Base-by-base conservation (phyloP, 2,329 filamentous ascomycete genomes). In the Hymenoscyphus scutula region DNA sequence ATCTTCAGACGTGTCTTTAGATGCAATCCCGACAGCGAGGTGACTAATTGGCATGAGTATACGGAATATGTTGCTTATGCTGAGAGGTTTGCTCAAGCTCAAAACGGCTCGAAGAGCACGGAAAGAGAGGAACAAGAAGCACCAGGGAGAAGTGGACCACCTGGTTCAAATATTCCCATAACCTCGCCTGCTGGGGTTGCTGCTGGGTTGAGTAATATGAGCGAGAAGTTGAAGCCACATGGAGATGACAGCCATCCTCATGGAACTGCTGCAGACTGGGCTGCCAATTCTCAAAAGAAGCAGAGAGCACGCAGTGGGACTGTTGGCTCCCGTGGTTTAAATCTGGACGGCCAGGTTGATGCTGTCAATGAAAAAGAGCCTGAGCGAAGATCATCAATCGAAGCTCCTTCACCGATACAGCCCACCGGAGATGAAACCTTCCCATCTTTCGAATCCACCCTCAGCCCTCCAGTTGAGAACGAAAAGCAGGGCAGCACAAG, bases 1-100 rank as follows among this genome's bases (percentile, higher is more conserved):
- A 84, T 99, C 56, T 99, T 91, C 78, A 89, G 95, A 34, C 87
- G 90, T 65, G 94, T 99, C 8, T 99, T 99, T 80, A 88, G 93
- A 55, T 97, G 93, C 76, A 96, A 96, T 90, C 95, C 95, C 1
- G 95, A 99, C 74, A 97, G 88, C 58, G 92, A 97, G 73, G 95
- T 97, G 29, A 89, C 87, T 67, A 94, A 90, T 53, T 99, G 95
- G 95, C 88, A 90, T 68, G 90, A 96, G 67, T 99, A 99, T 76
- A 70, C 62, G 5, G 72, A 74, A 48, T 73, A 69, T 57, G 65
- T 85, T 60, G 83, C 87, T 4, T 98, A 97, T 74, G 82, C 84
- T 19, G 86, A 89, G 68, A 85, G 87, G 54, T 97, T 99, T 79
- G 84, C 63, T 74, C 78, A 32, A 77, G 30, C 74, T 73, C 37